phyloP scores from a whole-genome alignment of 2,329 filamentous ascomycete species.

The Botryotinia calthae region DNA sequence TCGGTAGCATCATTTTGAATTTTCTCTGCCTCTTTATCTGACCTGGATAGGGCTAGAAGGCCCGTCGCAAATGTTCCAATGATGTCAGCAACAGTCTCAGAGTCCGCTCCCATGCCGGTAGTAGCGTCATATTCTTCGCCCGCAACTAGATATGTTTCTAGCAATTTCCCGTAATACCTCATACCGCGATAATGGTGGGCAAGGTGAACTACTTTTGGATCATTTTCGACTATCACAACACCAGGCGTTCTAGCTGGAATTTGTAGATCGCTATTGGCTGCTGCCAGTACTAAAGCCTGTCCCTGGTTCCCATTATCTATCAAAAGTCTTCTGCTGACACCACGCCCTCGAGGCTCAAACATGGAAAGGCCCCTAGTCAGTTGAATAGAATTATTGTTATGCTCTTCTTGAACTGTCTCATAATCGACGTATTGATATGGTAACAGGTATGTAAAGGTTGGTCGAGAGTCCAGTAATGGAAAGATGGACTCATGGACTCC shows the following conservation, averaged over 20 bases:
- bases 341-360: constrained; percentile 48
- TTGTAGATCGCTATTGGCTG: constrained; percentile 50
- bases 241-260: constrained; percentile 67
- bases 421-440: constrained; percentile 71
- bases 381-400: constrained; percentile 76
- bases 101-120: constrained; percentile 48
- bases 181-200: constrained; percentile 74
- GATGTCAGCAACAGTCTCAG: constrained; percentile 67
- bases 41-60: constrained; percentile 46
- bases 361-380: constrained; percentile 63
- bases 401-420: constrained; percentile 76
- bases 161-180: constrained; percentile 72
- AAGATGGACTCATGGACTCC: constrained; percentile 42
- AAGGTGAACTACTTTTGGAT: constrained; percentile 72
- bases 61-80: constrained; percentile 72
- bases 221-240: constrained; percentile 73
- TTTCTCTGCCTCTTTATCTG: constrained; percentile 39
- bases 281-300: constrained; percentile 27
- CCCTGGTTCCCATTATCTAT: constrained; percentile 15
- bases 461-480: constrained; percentile 61
- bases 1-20: constrained; percentile 40
- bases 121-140: constrained; percentile 47
- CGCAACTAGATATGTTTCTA: constrained; percentile 64
- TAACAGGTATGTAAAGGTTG: constrained; percentile 75
- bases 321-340: constrained; percentile 6